Evolutionary conservation across 2,329 filamentous ascomycete genomes (phyloP).

Genomic region (Penicillium sp.): DNA sequence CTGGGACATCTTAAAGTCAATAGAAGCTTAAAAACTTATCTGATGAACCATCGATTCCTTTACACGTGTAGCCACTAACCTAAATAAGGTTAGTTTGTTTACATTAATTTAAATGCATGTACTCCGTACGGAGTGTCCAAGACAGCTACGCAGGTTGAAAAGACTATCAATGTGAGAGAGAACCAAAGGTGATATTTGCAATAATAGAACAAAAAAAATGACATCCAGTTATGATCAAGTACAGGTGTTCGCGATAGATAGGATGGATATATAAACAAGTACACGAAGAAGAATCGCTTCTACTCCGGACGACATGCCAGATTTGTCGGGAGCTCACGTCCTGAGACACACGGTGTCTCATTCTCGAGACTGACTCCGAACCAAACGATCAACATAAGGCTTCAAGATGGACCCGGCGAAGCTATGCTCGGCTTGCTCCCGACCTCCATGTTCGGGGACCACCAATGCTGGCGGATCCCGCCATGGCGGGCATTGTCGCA

Average conservation of each 20-base stretch:
- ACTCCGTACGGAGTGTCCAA: neutral
- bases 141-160: neutral
- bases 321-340: neutral
- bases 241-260: constrained; percentile 1
- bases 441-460: neutral
- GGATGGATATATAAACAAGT: constrained; percentile 9
- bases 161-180: neutral
- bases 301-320: constrained; percentile 6
- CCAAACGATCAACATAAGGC: neutral
- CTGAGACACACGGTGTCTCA: neutral
- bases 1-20: neutral
- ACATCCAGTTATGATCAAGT: constrained; percentile 8
- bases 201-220: neutral
- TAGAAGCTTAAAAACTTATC: neutral
- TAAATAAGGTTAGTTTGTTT: neutral
- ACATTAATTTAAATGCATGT: neutral
- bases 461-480: neutral
- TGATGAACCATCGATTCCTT: neutral
- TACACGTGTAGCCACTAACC: neutral
- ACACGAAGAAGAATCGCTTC: constrained; percentile 7
- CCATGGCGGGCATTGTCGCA: neutral
- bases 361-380: neutral
- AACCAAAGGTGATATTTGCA: neutral
- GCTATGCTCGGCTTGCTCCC: neutral
- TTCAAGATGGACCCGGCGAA: neutral